Conservation (phyloP, 306 rosid genomes). For the Trifolium subterraneum region DNA sequence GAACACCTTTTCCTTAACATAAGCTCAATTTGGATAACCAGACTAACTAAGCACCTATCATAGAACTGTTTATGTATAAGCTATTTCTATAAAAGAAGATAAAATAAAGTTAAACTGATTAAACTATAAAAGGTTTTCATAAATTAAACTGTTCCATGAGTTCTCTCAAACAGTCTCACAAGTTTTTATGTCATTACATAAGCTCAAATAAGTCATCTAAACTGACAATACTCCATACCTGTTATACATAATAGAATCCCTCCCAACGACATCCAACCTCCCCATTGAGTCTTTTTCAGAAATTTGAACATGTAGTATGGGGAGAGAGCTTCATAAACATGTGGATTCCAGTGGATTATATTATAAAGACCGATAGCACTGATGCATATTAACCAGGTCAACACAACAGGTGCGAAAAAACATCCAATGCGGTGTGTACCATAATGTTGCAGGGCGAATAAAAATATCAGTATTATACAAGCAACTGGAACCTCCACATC, state of each 20-base stretch:
- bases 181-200: too few species aligned
- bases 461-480: constrained; percentile 72
- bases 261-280: constrained; percentile 97
- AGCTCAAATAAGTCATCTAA: not conserved
- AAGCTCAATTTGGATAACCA: not conserved
- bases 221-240: constrained; percentile 55
- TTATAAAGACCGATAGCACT: constrained; percentile 87
- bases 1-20: constrained; percentile 27
- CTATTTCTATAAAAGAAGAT: not conserved
- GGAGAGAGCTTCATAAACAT: constrained; percentile 87
- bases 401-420: constrained; percentile 88
- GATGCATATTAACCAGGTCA: constrained; percentile 90
- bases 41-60: not conserved
- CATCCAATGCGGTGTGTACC: constrained; percentile 90
- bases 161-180: too few species aligned
- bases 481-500: constrained; percentile 95
- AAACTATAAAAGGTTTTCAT: too few species aligned
- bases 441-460: constrained; percentile 90
- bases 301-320: constrained; percentile 94
- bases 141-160: too few species aligned
- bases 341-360: constrained; percentile 86
- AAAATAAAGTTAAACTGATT: not conserved
- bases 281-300: constrained; percentile 75
- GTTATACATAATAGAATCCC: constrained; percentile 90
- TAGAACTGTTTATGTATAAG: not conserved